Evolutionary conservation across 805 yeast species (phyloP).

Genomic region (Nakazawaea peltata): DNA sequence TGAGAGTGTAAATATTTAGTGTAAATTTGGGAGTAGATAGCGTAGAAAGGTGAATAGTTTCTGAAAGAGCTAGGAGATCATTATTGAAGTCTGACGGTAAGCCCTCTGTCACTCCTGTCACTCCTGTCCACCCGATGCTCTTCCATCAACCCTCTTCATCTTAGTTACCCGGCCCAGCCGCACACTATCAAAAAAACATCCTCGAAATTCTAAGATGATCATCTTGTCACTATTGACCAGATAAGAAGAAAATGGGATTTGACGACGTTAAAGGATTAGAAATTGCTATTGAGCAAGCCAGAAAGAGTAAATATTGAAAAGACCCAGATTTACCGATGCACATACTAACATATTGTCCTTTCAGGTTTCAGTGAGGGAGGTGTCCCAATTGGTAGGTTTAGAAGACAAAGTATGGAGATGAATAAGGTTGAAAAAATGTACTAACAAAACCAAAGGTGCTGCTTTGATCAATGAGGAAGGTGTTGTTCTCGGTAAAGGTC

Average conservation of each 20-base stretch:
- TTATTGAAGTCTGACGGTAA: no score
- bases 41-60: no score
- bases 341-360: background rate
- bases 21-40: no score
- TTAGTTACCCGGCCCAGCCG: no score
- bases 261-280: conserved; percentile 62
- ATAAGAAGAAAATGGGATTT: conserved; percentile 32
- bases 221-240: background rate
- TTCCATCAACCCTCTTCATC: no score
- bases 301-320: conserved; percentile 37
- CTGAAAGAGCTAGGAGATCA: no score
- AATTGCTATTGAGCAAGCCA: conserved; percentile 69
- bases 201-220: background rate
- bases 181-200: no score
- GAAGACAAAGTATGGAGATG: background rate
- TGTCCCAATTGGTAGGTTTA: conserved; percentile 59
- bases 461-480: conserved; percentile 71
- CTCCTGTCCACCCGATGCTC: no score
- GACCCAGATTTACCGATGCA: background rate
- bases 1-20: no score
- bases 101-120: no score
- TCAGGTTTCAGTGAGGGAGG: conserved; percentile 81
- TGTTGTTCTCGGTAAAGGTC: conserved; percentile 78
- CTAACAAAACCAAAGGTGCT: no score
- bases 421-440: no score